phyloP scores from a whole-genome alignment of 495 filamentous ascomycete genomes.

The Tetracladium setigerum region DNA sequence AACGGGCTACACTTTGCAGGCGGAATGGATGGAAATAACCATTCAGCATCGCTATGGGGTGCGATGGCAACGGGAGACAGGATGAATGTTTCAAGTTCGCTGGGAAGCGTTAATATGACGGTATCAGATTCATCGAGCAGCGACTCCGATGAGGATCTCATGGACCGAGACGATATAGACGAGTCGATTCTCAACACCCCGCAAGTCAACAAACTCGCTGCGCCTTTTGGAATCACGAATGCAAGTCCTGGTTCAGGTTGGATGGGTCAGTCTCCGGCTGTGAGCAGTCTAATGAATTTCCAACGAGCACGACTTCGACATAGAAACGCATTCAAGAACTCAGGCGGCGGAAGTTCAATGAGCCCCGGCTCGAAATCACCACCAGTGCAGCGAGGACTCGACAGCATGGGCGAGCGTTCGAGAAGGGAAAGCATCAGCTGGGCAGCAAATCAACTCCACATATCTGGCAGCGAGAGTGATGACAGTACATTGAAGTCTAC shows the following conservation, averaged over 20 bases:
- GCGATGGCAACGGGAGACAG: conserved; percentile 48
- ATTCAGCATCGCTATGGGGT: conserved; percentile 24
- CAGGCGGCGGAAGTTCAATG: conserved; percentile 64
- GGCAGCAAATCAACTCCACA: conserved; percentile 77
- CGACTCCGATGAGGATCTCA: conserved; percentile 68
- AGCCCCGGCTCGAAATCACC: conserved; percentile 58
- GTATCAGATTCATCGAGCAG: conserved; percentile 71
- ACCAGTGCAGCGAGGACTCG: conserved; percentile 41
- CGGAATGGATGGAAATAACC: conserved; percentile 32
- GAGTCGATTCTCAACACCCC: conserved; percentile 68
- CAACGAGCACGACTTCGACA: conserved; percentile 55
- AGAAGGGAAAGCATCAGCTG: conserved; percentile 79
- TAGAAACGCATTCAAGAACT: conserved; percentile 52
- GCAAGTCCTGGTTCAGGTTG: conserved; percentile 47
- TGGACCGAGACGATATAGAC: conserved; percentile 73
- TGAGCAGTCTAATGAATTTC: conserved; percentile 67
- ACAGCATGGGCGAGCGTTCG: conserved; percentile 47
- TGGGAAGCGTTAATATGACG: conserved; percentile 77
- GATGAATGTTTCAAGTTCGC: conserved; percentile 69
- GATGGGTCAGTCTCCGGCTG: conserved; percentile 58
- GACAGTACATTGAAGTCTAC: conserved; percentile 51
- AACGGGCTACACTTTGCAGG: conserved; percentile 27
- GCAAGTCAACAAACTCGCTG: conserved; percentile 45
- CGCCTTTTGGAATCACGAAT: conserved; percentile 22
- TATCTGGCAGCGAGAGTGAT: conserved; percentile 75